Evolutionary conservation across 257 asterid species (phyloP).

Genomic region (Lantana camara): DNA sequence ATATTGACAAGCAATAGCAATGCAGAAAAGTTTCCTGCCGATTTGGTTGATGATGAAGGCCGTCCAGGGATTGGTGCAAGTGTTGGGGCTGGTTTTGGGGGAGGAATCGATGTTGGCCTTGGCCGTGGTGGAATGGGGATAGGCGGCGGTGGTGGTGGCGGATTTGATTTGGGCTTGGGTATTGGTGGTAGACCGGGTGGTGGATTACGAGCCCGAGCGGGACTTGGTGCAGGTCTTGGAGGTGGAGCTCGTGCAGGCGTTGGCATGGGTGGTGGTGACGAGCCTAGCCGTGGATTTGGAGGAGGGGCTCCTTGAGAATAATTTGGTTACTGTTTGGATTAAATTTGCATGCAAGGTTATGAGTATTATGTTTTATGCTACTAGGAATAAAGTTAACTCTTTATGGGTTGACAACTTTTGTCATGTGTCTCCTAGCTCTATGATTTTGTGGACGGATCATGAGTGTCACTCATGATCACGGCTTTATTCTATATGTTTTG

Average conservation of each 20-base stretch:
- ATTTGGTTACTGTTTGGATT: neutral
- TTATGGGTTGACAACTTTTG: neutral
- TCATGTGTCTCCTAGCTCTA: too few relatives aligned
- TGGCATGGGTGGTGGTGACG: neutral
- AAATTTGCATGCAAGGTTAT: neutral
- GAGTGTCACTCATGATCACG: too few relatives aligned
- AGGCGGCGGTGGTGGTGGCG: constrained; percentile 40
- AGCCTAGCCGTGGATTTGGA: neutral
- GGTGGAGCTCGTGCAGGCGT: too few relatives aligned
- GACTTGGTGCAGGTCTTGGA: constrained; percentile 15
- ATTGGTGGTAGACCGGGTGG: constrained; percentile 31
- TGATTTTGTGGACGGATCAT: too few relatives aligned
- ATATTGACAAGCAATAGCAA: neutral
- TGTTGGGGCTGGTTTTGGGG: constrained; percentile 34
- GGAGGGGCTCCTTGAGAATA: constrained; percentile 15
- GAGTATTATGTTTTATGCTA: neutral
- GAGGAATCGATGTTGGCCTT: constrained; percentile 30
- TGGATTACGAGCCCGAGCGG: constrained; percentile 17
- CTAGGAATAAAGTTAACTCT: neutral
- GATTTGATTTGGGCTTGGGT: constrained; percentile 29
- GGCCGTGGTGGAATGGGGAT: constrained; percentile 38
- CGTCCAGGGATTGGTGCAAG: constrained; percentile 35
- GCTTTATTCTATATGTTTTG: too few relatives aligned
- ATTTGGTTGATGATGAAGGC: neutral
- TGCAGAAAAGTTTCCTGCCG: neutral